Conservation (phyloP, 805 yeast species). For the Ogataea neopini region DNA sequence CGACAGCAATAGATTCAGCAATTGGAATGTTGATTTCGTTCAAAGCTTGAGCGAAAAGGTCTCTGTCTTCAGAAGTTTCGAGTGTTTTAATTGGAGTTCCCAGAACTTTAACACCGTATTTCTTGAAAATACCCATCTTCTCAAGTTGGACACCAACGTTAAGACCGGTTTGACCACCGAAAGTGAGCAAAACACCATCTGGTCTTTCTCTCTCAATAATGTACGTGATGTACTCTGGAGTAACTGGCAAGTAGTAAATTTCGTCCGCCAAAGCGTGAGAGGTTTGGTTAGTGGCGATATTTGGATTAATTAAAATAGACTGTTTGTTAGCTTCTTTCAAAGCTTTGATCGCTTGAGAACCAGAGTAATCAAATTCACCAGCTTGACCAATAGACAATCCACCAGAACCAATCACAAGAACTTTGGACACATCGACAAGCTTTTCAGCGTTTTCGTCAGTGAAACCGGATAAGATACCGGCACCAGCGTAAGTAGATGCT, state of each 20-base stretch:
- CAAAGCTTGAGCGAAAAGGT: constrained; percentile 90
- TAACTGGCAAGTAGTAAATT: constrained; percentile 92
- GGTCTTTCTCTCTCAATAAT: constrained; percentile 96
- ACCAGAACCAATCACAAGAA: constrained; percentile 93
- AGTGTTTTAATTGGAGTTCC: constrained; percentile 97
- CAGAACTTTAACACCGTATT: constrained; percentile 89
- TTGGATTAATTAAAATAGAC: constrained; percentile 89
- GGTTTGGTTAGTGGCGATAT: constrained; percentile 96
- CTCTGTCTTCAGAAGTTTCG: constrained; percentile 97
- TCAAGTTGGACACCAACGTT: constrained; percentile 95
- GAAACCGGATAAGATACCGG: constrained; percentile 56
- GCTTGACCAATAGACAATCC: constrained; percentile 98
- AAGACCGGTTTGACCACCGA: constrained; percentile 98
- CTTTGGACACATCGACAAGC: constrained; percentile 82
- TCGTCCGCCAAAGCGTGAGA: constrained; percentile 95
- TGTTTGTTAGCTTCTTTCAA: constrained; percentile 84
- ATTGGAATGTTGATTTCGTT: constrained; percentile 94
- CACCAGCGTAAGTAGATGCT: constrained; percentile 56
- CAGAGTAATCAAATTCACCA: constrained; percentile 96
- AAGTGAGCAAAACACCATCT: constrained; percentile 92
- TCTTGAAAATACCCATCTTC: constrained; percentile 89
- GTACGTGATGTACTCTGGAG: constrained; percentile 93
- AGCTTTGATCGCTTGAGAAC: constrained; percentile 97
- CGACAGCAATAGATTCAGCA: constrained; percentile 96
- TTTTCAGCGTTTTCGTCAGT: constrained; percentile 60